Base-by-base conservation (phyloP, 345 rosid genomes). In the Citrus sinensis region DNA sequence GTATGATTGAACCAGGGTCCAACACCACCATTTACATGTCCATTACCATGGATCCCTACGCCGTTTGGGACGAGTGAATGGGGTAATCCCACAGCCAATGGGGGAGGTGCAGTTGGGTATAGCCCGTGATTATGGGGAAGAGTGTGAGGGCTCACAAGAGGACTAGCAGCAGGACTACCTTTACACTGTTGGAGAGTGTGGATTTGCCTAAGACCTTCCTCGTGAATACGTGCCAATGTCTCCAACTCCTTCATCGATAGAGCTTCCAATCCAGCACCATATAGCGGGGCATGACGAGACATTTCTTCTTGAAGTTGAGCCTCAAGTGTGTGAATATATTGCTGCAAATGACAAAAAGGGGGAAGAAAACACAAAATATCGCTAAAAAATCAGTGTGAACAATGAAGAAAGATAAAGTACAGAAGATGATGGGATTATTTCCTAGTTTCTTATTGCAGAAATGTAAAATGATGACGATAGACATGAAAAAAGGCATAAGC, bases 181-280 rank as follows among this genome's bases (percentile, higher is more conserved):
- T 90, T 92, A 67, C 87, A 91, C 75, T 90, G 97, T 75, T 92
- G 98, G 69, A 94, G 87, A 60, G 88, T 85, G 35, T 89, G 96
- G 81, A 97, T 92, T 87, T 88, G 94, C 87, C 94, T 86, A 49
- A 97, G 91, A 65, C 99, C 99, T 80, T 97, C 98, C 80, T 94
- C 99, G 10, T 97, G 98, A 81, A 97, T 97, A 5, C 89, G 91
- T 13, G 94, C 86, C 78, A 97, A 80, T 2, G 99, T 94, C 61
- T 92, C 97, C 73, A 97, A 83, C 89, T 97, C 99, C 81, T 88
- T 89, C 97, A 93, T 86, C 10, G 99, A 93, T 24, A 97, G 89
- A 81, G 91, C 87, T 82, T 97, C 98, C 85, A 97, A 78, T 73
- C 93, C 94, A 19, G 94, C 99, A 78, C 99, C 98, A 13, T 97